Evolutionary conservation across 768 basidiomycete species (phyloP), one percentile per base, ranked within the genome.

Genomic region (Boletus barrowsii): DNA sequence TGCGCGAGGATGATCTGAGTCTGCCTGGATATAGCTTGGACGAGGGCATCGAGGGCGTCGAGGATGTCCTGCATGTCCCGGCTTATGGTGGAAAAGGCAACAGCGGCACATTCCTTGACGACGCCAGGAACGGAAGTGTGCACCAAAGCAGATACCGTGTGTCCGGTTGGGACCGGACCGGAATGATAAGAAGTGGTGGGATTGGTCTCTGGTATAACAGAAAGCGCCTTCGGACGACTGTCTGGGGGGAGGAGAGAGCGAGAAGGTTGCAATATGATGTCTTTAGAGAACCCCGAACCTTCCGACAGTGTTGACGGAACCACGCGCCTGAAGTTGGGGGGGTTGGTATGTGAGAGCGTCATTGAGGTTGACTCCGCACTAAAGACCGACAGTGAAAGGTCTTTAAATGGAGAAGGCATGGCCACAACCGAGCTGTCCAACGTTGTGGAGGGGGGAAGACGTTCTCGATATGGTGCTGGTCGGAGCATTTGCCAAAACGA

Each of bases 41-140:
- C 69, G 35, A 87, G 75, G 1, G 77, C 81, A 58, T 87, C 85
- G 30, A 87, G 73, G 4, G 82, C 83, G 24, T 80, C 79, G 33
- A 81, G 65, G 18, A 87, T 72, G 57, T 86, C 84, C 20, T 77
- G 73, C 47, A 84, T 66, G 53, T 87, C 85, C 48, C 71, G 75
- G 10, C 75, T 74, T 20, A 84, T 68, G n/a, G 70, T 70, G 8
- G 77, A 71, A 2, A 76, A 63, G 22, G 78, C 65, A 13, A 74
- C 74, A 43, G 76, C 77, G 49, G 76, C 72, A 42, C 74, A 79
- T 37, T 74, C 72, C 37, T 81, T 83, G 41, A 83, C 63, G 14
- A 76, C 66, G 39, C 75, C 69, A 13, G 83, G 76, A 39, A 86
- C 65, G 15, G 82, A 76, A 56, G 77, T 72, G 40, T 74, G 69